Evolutionary conservation across 345 rosid genomes (phyloP).

Genomic region (Brassica carinata): DNA sequence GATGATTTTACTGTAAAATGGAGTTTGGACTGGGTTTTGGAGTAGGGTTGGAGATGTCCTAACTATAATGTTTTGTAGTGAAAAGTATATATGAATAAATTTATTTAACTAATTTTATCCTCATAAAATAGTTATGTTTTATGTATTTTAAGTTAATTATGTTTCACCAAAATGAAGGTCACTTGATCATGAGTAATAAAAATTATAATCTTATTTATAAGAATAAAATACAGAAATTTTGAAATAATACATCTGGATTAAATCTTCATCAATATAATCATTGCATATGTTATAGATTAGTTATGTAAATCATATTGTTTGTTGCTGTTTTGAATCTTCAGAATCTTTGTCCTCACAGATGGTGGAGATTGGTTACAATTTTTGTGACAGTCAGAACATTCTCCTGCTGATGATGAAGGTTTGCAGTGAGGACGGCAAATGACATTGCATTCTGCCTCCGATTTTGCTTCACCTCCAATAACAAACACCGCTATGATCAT

Average conservation of each 20-base stretch:
- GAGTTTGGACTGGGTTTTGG: too few species aligned
- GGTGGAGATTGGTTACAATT: neutral
- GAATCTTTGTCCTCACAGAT: neutral
- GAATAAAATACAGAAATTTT: neutral
- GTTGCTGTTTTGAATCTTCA: neutral
- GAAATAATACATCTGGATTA: neutral
- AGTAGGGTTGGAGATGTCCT: too few species aligned
- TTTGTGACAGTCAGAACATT: neutral
- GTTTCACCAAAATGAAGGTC: neutral
- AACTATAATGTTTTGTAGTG: too few species aligned
- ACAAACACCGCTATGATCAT: neutral
- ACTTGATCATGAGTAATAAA: neutral
- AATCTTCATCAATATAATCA: neutral
- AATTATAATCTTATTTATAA: neutral
- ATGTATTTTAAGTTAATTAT: neutral
- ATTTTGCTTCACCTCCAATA: constrained; percentile 18
- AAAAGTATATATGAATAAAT: too few species aligned
- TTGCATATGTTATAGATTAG: neutral
- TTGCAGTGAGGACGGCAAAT: constrained; percentile 12
- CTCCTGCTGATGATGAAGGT: neutral
- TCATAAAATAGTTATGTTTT: too few species aligned
- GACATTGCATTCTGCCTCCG: neutral
- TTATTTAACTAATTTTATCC: too few species aligned
- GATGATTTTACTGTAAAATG: too few species aligned
- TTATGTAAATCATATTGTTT: neutral